A percentile compares a stretch with the other conserved stretches of the same genome.
These are phyloP conservation scores for Lolium multiflorum DNA, from an alignment of 176 grass and related monocot species.

Conservation along the genomic window DNA sequence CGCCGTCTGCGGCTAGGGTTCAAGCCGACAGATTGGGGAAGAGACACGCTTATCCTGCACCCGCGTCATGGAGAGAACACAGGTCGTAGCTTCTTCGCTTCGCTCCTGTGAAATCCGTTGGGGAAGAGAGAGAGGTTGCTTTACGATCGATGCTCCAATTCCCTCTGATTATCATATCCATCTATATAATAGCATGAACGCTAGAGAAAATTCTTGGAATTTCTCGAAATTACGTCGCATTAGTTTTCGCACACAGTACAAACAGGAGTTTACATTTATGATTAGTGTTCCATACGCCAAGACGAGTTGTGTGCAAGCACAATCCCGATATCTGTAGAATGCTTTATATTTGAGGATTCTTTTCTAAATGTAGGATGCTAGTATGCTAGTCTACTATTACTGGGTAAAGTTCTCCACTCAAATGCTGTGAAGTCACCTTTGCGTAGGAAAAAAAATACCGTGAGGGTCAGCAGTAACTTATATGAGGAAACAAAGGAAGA, in stretches of 20 bases:
- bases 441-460: not conserved
- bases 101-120: not conserved
- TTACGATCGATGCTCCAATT: not conserved
- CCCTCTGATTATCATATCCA: not conserved
- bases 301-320: not conserved
- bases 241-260: too few species aligned
- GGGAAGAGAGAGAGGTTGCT: not conserved
- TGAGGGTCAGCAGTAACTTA: not conserved
- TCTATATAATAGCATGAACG: not conserved
- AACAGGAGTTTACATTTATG: not conserved
- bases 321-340: not conserved
- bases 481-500: not conserved
- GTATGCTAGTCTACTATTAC: not conserved
- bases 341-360: not conserved
- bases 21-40: not conserved
- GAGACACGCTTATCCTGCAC: not conserved
- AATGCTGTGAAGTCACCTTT: not conserved
- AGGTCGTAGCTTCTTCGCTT: slow-evolving; percentile 1
- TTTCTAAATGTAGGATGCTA: not conserved
- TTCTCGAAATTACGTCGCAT: not conserved
- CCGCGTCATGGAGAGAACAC: not conserved
- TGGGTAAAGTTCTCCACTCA: not conserved
- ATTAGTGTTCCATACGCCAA: not conserved
- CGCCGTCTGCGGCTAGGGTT: not conserved
- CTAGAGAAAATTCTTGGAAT: not conserved